These are phyloP conservation scores for Jatropha curcas DNA, from an alignment of 345 rosid species.

Conservation along the genomic window DNA sequence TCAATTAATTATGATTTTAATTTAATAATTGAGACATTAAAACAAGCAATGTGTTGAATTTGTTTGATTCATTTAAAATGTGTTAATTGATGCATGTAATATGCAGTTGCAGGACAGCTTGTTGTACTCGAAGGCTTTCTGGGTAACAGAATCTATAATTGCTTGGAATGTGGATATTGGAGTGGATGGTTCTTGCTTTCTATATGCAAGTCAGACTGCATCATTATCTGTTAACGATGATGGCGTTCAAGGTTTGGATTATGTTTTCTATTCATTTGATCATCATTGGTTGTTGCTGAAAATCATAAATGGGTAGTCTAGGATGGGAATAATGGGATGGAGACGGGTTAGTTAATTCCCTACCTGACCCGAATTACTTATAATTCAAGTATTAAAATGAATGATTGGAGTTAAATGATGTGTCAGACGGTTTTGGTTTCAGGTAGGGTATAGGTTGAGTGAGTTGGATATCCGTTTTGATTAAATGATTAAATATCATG, in stretches of 20 bases:
- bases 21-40: neutral
- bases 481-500: too few species aligned
- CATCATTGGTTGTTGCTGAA: neutral
- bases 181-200: conserved; percentile 59
- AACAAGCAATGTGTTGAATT: neutral
- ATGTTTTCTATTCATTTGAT: neutral
- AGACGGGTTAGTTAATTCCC: too few species aligned
- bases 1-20: neutral
- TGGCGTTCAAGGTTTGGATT: conserved; percentile 58
- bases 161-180: conserved; percentile 79
- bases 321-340: too few species aligned
- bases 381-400: too few species aligned
- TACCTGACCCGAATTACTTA: too few species aligned
- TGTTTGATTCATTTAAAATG: conserved; percentile 11
- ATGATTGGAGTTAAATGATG: too few species aligned
- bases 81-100: neutral
- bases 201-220: conserved; percentile 67
- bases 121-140: conserved; percentile 61
- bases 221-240: conserved; percentile 51
- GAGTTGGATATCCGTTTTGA: too few species aligned
- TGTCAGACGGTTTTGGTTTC: too few species aligned
- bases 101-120: conserved; percentile 52
- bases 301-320: too few species aligned
- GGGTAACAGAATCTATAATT: conserved; percentile 63
- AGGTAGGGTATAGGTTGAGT: too few species aligned